Conservation (phyloP, 148 eudicot genomes). For the Rhododendron simsii region DNA sequence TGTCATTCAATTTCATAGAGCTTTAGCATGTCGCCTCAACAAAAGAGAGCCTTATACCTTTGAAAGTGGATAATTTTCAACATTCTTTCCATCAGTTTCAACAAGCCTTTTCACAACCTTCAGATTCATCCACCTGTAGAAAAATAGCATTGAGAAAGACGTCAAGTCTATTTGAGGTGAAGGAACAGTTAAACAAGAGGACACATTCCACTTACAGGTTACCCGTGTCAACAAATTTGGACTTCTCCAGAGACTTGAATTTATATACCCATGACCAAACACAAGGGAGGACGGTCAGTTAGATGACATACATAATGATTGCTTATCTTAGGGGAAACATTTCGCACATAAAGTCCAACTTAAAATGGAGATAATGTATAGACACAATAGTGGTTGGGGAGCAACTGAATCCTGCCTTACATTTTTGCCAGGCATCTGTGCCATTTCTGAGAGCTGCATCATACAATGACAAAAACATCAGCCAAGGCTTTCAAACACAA, state of each 20-base stretch:
- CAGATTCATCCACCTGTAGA: slow-evolving; percentile 48
- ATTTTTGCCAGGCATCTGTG: background rate
- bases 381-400: background rate
- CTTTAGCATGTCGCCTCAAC: background rate
- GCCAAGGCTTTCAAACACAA: background rate
- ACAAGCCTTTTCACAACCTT: slow-evolving; percentile 24
- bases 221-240: slow-evolving; percentile 21
- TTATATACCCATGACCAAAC: background rate
- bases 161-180: background rate
- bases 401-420: slow-evolving; percentile 8
- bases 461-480: slow-evolving; percentile 10
- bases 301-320: background rate
- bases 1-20: background rate
- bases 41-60: slow-evolving; percentile 22
- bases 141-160: slow-evolving; percentile 4
- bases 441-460: slow-evolving; percentile 18
- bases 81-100: slow-evolving; percentile 15
- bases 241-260: slow-evolving; percentile 24
- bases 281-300: slow-evolving; percentile 1
- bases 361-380: background rate
- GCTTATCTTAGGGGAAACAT: background rate
- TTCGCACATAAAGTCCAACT: background rate
- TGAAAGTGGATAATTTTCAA: slow-evolving; percentile 14
- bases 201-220: slow-evolving; percentile 34
- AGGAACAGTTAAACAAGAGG: background rate